Evolutionary conservation across 352 stramenopile species (phyloP), one percentile per base, ranked within the genome.

Genomic region (Phytophthora pinifolia): DNA sequence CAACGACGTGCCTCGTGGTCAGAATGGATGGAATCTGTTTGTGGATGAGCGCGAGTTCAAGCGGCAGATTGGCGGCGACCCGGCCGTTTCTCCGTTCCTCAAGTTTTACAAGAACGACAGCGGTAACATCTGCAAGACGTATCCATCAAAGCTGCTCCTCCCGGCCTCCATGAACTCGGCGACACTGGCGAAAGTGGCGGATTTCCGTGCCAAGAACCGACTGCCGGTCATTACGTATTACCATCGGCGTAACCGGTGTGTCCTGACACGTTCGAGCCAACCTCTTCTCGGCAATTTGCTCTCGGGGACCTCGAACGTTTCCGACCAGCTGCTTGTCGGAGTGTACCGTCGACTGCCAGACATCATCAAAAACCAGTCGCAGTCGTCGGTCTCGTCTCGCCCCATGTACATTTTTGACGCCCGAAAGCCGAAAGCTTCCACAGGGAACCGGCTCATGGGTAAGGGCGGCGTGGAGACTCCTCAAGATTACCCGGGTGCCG

Each of bases 351-450:
- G 80, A 35, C 58, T 92, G n/a, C 83, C 83, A 1, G 83, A 92
- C 43, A 93, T 93, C 52, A 88, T 93, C 44, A 72, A 71, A 39
- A 90, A 83, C 31, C 80, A 91, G 53, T 88, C 75, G 8, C 55
- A 72, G 22, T 77, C 77, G 3, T 86, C 83, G 0, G 52, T 58
- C 10, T 90, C 83, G 0, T 86, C 79, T 33, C 73, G 79, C 3
- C 81, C 83, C 9, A 82, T 92, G 29, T 92, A 92, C 62, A 97
- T 98, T 35, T 94, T 96, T 33, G 92, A 98, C 54, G 87, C 88
- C 20, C 75, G 92, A 18, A 94, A 94, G 53, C 77, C 88, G 13
- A 88, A 98, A 45, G 89, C 87, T 6, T 93, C 92, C 12, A 91
- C 86, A 9, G 92, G 83, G 10, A 98, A 98, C 56, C 71, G 85